Conservation (phyloP, 2,329 filamentous ascomycete species). For the Neophaeococcomyces mojaviensis region DNA sequence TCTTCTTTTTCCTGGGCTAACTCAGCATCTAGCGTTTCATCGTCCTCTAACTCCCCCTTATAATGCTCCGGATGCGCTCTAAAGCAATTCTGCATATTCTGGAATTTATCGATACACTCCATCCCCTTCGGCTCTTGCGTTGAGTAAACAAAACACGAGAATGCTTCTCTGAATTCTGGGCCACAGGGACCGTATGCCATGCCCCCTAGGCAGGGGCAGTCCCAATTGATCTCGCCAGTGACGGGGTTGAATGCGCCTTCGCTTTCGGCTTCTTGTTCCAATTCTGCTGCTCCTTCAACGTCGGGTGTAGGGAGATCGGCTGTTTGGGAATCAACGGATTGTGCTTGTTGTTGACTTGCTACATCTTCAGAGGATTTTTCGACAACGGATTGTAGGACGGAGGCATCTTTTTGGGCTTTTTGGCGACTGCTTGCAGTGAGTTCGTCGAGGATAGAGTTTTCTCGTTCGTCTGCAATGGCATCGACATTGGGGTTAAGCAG, state of each 20-base stretch:
- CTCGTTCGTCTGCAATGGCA: slow-evolving; percentile 12
- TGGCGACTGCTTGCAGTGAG: slow-evolving; percentile 21
- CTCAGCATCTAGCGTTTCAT: slow-evolving; percentile 49
- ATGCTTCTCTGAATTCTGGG: slow-evolving; percentile 88
- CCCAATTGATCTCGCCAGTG: slow-evolving; percentile 99
- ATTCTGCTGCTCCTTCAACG: slow-evolving; percentile 37
- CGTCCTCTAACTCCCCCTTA: slow-evolving; percentile 76
- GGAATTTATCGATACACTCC: slow-evolving; percentile 96
- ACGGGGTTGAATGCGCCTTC: slow-evolving; percentile 96
- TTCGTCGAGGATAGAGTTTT: slow-evolving; percentile 17
- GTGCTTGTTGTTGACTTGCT: slow-evolving; percentile 12
- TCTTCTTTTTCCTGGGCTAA: slow-evolving; percentile 28
- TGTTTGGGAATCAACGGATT: slow-evolving; percentile 8
- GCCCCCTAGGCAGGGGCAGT: slow-evolving; percentile 91
- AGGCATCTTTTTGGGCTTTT: slow-evolving; percentile 37
- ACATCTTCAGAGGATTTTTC: slow-evolving; percentile 17
- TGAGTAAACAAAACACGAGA: slow-evolving; percentile 97
- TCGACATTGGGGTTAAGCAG: slow-evolving; percentile 22
- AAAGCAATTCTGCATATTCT: slow-evolving; percentile 97
- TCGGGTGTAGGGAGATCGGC: slow-evolving; percentile 19
- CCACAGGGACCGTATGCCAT: slow-evolving; percentile 97
- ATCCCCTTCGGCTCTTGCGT: slow-evolving; percentile 93
- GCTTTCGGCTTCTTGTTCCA: slow-evolving; percentile 75
- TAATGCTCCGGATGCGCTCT: slow-evolving; percentile 87
- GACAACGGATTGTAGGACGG: slow-evolving; percentile 39